Conservation (phyloP, 2,329 filamentous ascomycete genomes). For the Westerdykella ornata region DNA sequence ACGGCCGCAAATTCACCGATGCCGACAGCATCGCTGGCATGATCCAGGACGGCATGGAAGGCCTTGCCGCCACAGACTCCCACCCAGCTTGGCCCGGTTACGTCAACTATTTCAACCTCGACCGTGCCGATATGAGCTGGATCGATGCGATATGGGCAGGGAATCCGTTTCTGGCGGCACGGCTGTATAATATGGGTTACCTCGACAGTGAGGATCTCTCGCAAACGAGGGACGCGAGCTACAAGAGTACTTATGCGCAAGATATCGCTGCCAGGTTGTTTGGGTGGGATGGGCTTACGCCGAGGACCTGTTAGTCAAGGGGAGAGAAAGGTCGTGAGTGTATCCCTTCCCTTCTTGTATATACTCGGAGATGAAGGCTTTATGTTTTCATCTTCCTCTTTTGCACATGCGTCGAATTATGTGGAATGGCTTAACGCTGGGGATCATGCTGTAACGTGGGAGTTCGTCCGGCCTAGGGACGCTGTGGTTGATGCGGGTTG, state of each 20-base stretch:
- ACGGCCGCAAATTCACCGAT: slow-evolving; percentile 4
- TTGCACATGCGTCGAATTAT: too few relatives aligned
- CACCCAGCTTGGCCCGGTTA: slow-evolving; percentile 7
- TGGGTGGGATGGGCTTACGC: slow-evolving; percentile 10
- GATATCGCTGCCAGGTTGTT: slow-evolving; percentile 13
- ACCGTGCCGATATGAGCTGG: slow-evolving; percentile 4
- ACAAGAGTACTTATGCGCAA: slow-evolving; percentile 11
- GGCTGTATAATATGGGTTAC: slow-evolving; percentile 11
- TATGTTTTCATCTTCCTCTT: too few relatives aligned
- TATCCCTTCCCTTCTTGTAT: too few relatives aligned
- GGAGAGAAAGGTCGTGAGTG: too few relatives aligned
- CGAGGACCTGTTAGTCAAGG: neutral
- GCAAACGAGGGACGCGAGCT: neutral
- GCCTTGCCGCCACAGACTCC: neutral
- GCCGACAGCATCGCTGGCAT: slow-evolving; percentile 10
- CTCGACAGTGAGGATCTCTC: slow-evolving; percentile 6
- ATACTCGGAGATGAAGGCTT: too few relatives aligned
- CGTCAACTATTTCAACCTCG: slow-evolving; percentile 9
- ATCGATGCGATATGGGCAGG: slow-evolving; percentile 4
- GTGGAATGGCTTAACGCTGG: too few relatives aligned
- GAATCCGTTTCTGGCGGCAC: slow-evolving; percentile 13
- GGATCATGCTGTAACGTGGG: too few relatives aligned
- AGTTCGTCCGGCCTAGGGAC: too few relatives aligned
- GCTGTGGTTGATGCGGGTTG: too few relatives aligned
- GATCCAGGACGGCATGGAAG: slow-evolving; percentile 10